Evolutionary conservation across 2,329 filamentous ascomycete species (phyloP), one percentile per base, ranked within the genome.

Genomic region (Verticillium albo-atrum): DNA sequence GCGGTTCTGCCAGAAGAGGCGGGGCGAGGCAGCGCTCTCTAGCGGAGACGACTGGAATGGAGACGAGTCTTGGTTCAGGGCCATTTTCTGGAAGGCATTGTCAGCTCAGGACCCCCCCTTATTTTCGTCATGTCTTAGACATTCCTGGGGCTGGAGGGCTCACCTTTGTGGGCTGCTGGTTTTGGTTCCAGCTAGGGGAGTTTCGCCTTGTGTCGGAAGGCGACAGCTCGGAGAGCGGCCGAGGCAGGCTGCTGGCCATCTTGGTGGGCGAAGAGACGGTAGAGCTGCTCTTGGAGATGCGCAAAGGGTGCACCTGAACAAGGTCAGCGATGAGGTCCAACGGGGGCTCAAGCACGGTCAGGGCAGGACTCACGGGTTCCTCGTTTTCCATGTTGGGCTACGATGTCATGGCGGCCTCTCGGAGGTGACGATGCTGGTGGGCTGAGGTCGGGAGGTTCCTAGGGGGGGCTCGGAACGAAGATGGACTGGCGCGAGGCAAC

Each of bases 1-100:
- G 78, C 89, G 73, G 80, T 85, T 78, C 87, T 96, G 91, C 95
- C 95, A 98, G 78, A 97, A 97, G 60, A 92, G 80, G 65, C 91
- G 90, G 57, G 93, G 91, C 52, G 93, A 96, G 54, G 88, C 82
- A 63, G 83, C 77, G 64, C 79, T 72, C 58, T 88, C 82, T 66
- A 89, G 83, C 27, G 92, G 91, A 26, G 93, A 96, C 30, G 90
- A 89, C 75, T 95, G 91, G 79, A 92, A 92, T 68, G 90, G 90
- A 59, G 91, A 94, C 12, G 89, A 90, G 71, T 94, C 90, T 69
- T 83, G 86, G 71, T 83, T 86, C 63, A 89, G 80, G 62, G 84
- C 77, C 75, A 86, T 84, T 78, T 92, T 90, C 85, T 89, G 72
- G 56, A 67, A 56, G 63, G 57, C 56, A 56, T 57, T 54, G 68